Base-by-base conservation (phyloP, 2,329 filamentous ascomycete species). In the Exserohilum turcica region DNA sequence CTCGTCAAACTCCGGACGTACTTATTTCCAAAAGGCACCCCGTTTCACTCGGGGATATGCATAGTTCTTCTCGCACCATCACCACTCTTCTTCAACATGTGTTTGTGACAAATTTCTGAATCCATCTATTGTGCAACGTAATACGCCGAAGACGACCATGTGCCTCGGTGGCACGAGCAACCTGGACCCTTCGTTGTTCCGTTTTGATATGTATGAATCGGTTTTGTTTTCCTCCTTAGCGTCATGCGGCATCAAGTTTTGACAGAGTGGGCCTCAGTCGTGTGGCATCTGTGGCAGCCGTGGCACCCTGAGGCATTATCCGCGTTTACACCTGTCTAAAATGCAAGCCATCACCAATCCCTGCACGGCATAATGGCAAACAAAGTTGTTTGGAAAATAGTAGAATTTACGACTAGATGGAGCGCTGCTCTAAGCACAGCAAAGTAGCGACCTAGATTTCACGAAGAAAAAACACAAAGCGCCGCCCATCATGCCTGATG, bases 401-500 rank as follows among this genome's bases (percentile, higher is more conserved):
- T 18, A 40, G 21, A 29, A 43, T 43, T 49, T 24, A n/a, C 3
- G 16, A 43, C 31, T 37, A 21, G 37, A 43, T 9, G 21, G 28
- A 35, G 42, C 35, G 45, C n/a, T 38, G 31, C 37, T 9, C 24
- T 32, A 42, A 46, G 31, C 24, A 54, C 33, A 52, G 24, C 42
- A 38, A 43, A 51, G 31, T 36, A 51, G 39, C 37, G 28, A 29
- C 24, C 13, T 12, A 33, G 24, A 6, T 13, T 33, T 43, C 29
- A 21, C 33, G 29, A n/a, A n/a, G n/a, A n/a, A n/a, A 44, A 43
- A 43, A 37, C 37, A 43, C 44, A 18, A 28, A 40, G 21, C n/a
- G 12, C 28, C 52, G 31, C 49, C 56, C 48, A 59, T 61, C 60
- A 65, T 65, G 45, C 65, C 62, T 56, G 63, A 65, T 64, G 62